Base-by-base conservation (phyloP, 805 yeast genomes). In the Phaffomyces opuntiae region DNA sequence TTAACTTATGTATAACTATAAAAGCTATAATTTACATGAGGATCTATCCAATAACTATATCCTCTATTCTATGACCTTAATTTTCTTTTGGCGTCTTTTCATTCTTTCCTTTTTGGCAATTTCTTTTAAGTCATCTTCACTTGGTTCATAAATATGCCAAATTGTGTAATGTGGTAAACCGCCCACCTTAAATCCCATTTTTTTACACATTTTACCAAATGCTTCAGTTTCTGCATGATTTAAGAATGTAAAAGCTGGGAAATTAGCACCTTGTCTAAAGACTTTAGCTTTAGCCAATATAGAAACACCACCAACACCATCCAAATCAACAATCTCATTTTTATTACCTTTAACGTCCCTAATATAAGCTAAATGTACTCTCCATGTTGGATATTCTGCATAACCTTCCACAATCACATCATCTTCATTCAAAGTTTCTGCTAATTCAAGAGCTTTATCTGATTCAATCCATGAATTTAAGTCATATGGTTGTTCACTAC, bases 401-500 rank as follows among this genome's bases (percentile, higher is more conserved):
- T 86, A 86, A 2, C 95, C 95, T 63, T 86, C 95, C 9, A 86
- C 95, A 50, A 86, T 86, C 38, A 86, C 93, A 58, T 84, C 95
- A 59, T 86, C 93, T 61, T 86, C 91, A 46, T 75, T 78, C 45
- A 85, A 67, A 0, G 73, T 72, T 36, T 67, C 62, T 0, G 95
- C 93, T 54, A 85, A 65, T 42, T 79, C 79, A 14, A 83, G 49
- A 1, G 87, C 96, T 9, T 83, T 80, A 7, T 80, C 83, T 4
- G 90, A 80, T 67, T 93, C 99, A 47, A 87, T 77, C 99, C 99
- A 93, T 13, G 97, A 87, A 66, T 93, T 93, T 60, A 93, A 76
- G 66, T 93, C 99, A 63, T 93, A 93, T 1, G 98, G 89, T 65
- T 93, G 99, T 61, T 87, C 95, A 52, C 79, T 78, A 17, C 93